phyloP scores from a whole-genome alignment of 1,139 yeast genomes.

The Blastobotrys apis region DNA sequence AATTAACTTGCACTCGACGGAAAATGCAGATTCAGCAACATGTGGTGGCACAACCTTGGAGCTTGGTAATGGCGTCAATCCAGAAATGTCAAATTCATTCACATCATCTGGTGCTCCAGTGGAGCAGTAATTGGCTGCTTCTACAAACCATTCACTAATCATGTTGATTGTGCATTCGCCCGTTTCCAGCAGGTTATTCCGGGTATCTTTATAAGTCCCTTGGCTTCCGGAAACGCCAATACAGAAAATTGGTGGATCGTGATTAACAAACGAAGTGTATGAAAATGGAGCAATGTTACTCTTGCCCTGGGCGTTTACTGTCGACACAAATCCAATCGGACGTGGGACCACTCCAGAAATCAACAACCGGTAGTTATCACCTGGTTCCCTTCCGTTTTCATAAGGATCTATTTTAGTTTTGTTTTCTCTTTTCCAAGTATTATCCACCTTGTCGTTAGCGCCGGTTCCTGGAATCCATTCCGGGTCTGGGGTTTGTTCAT shows the following conservation, averaged over 20 bases:
- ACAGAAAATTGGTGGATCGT: constrained; percentile 58
- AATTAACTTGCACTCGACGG: constrained; percentile 51
- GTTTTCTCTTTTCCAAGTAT: constrained; percentile 39
- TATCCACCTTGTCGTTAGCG: constrained; percentile 33
- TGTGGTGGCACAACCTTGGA: constrained; percentile 48
- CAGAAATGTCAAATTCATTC: constrained; percentile 54
- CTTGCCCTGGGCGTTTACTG: constrained; percentile 43
- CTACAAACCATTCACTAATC: constrained; percentile 60
- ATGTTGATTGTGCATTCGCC: constrained; percentile 56
- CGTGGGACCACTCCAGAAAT: constrained; percentile 53
- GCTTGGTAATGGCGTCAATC: constrained; percentile 49
- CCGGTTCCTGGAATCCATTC: constrained; percentile 51
- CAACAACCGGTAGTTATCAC: constrained; percentile 49
- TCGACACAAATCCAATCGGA: constrained; percentile 55
- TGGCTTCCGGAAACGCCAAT: constrained; percentile 45
- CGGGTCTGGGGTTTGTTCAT: constrained; percentile 30
- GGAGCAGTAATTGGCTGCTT: constrained; percentile 55
- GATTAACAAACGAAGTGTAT: constrained; percentile 46
- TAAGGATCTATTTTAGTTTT: constrained; percentile 51
- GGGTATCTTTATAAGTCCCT: constrained; percentile 47
- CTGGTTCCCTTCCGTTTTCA: constrained; percentile 40
- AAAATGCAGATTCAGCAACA: constrained; percentile 59
- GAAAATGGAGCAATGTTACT: constrained; percentile 58
- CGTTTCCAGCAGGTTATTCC: constrained; percentile 47
- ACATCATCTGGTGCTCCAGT: constrained; percentile 47